Base-by-base conservation (phyloP, 1,139 yeast species). In the Scheffersomyces lignicola region DNA sequence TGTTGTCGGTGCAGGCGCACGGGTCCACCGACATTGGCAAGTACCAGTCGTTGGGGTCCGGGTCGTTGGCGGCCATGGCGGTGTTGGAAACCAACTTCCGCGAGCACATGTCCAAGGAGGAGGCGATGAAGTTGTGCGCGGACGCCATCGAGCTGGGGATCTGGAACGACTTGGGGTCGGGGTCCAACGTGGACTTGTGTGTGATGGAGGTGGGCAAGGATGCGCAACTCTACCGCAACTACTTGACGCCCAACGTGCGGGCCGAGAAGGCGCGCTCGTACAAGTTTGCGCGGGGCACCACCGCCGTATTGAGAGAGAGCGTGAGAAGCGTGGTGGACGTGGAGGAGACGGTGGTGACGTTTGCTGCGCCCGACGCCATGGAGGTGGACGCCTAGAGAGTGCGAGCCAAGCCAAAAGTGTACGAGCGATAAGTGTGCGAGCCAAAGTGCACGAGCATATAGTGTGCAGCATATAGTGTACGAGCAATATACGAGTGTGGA, bases 21-120 rank as follows among this genome's bases (percentile, higher is more conserved):
- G 98, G 98, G 14, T 88, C 96, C 9, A 90, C 97, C 12, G 97
- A 92, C 61, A 84, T 90, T 39, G 97, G 97, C 7, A 87, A 80
- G 54, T 92, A 89, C 61, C 86, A 83, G 59, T 83, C 97, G 8
- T 72, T 92, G 47, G 98, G 98, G 5, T 87, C 96, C 3, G 98
- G 98, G 43, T 89, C 97, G n/a, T 76, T 92, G 60, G 97, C 98
- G 3, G 98, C 98, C 11, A 92, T 92, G 96, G 96, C 98, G 2
- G 94, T 92, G 15, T 72, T 92, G 52, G 98, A 92, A 63, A 77
- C 94, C 28, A 76, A 81, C 45, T 92, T 95, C 94, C 80, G 74
- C 52, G 80, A 78, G 43, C 87, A 78, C 45, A 65, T 92, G 72
- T 74, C 82, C 16, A 83, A 72, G 58, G 95, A 89, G 33, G 96